These are phyloP conservation scores for Candida anglica DNA, from an alignment of 805 yeast genomes.

Conservation along the genomic window DNA sequence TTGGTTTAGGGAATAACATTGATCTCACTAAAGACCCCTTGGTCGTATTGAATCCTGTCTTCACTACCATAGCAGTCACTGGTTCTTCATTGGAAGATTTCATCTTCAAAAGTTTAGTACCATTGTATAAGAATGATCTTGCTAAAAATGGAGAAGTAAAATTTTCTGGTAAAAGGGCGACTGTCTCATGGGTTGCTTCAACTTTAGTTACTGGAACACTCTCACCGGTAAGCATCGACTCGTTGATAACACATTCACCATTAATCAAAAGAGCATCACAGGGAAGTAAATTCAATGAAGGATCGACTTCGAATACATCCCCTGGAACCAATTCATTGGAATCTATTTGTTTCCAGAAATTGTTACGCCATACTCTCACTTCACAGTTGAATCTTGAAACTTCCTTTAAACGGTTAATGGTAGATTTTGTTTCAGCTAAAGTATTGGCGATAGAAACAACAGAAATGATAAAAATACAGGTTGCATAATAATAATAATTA, in stretches of 20 bases:
- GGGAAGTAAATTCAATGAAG: slow-evolving; percentile 68
- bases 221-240: slow-evolving; percentile 97
- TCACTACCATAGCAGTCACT: slow-evolving; percentile 81
- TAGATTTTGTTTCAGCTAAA: slow-evolving; percentile 76
- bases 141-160: slow-evolving; percentile 65
- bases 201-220: slow-evolving; percentile 91
- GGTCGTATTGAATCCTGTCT: slow-evolving; percentile 93
- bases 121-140: slow-evolving; percentile 76
- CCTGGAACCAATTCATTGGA: slow-evolving; percentile 91
- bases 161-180: slow-evolving; percentile 53
- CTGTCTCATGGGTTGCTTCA: slow-evolving; percentile 60
- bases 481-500: slow-evolving; percentile 89
- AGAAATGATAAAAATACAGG: slow-evolving; percentile 86
- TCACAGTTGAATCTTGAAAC: slow-evolving; percentile 74
- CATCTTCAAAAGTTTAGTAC: slow-evolving; percentile 84
- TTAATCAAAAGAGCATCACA: slow-evolving; percentile 84
- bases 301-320: slow-evolving; percentile 90
- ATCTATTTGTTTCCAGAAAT: slow-evolving; percentile 80
- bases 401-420: slow-evolving; percentile 66
- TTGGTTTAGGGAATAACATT: slow-evolving; percentile 94
- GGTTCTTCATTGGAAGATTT: slow-evolving; percentile 69
- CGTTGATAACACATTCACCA: slow-evolving; percentile 96
- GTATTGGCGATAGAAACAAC: slow-evolving; percentile 76
- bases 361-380: slow-evolving; percentile 87
- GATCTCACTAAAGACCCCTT: slow-evolving; percentile 92